Evolutionary conservation across 495 filamentous ascomycete species (phyloP).

Genomic region (Parachaetomium inaequale): DNA sequence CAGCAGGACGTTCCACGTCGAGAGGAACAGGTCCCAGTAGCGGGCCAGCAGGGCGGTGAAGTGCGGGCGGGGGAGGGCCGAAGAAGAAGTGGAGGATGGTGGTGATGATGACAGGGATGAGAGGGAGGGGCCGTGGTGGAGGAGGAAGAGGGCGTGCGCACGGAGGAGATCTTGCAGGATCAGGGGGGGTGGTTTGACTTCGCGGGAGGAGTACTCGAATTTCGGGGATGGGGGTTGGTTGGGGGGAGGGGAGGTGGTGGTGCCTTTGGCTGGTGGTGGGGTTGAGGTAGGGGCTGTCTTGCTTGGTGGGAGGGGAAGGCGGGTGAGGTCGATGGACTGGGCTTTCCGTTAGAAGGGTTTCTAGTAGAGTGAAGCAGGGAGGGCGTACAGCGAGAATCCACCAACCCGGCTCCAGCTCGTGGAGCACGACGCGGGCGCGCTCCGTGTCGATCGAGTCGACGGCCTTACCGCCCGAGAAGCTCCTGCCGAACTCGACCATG

Average conservation of each 20-base stretch:
- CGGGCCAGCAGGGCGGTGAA: slow-evolving; percentile 61
- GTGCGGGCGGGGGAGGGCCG: slow-evolving; percentile 47
- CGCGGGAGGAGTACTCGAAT: slow-evolving; percentile 77
- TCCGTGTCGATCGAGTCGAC: slow-evolving; percentile 89
- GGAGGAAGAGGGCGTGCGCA: slow-evolving; percentile 78
- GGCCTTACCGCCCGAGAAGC: slow-evolving; percentile 71
- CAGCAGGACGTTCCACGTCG: slow-evolving; percentile 83
- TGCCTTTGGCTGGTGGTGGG: slow-evolving; percentile 1
- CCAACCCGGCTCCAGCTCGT: slow-evolving; percentile 80
- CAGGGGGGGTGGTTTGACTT: slow-evolving; percentile 77
- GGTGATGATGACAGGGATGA: slow-evolving; percentile 42
- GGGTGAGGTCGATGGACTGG: slow-evolving; percentile 73
- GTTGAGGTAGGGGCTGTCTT: slow-evolving; percentile 20
- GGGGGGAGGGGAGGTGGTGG: slow-evolving; percentile 16
- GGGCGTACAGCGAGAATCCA: slow-evolving; percentile 81
- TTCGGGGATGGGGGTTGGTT: slow-evolving; percentile 16
- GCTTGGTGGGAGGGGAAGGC: slow-evolving; percentile 44
- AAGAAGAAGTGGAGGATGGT: neutral
- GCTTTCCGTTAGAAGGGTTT: slow-evolving; percentile 6
- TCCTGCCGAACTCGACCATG: slow-evolving; percentile 89
- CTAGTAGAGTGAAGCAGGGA: neutral
- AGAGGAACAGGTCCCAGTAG: slow-evolving; percentile 79
- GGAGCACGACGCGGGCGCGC: slow-evolving; percentile 73
- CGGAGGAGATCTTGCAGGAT: slow-evolving; percentile 75
- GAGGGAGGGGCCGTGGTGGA: slow-evolving; percentile 76